Evolutionary conservation across 805 yeast species (phyloP).

Genomic region (Yamadazyma olivae): DNA sequence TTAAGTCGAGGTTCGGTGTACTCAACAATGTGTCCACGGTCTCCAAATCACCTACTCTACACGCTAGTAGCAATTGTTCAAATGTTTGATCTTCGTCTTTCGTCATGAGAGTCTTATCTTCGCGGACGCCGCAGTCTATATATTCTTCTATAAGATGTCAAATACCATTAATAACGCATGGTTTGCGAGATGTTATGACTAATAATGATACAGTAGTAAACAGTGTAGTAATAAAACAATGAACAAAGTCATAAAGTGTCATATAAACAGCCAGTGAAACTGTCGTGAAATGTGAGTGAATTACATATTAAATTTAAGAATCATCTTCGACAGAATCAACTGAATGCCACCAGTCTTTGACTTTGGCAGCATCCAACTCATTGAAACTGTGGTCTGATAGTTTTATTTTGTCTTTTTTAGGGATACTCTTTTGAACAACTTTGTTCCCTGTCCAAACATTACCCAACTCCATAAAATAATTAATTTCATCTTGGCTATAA

Average conservation of each 20-base stretch:
- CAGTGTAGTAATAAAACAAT: too few relatives aligned
- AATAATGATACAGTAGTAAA: too few relatives aligned
- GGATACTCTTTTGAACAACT: not conserved
- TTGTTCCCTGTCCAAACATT: slow-evolving; percentile 22
- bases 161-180: too few relatives aligned
- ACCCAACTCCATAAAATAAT: slow-evolving; percentile 21
- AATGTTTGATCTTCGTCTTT: slow-evolving; percentile 2
- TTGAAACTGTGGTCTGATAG: slow-evolving; percentile 3
- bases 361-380: slow-evolving; percentile 1
- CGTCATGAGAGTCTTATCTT: too few relatives aligned
- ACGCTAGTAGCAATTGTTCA: slow-evolving; percentile 39
- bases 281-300: too few relatives aligned
- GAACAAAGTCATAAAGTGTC: too few relatives aligned
- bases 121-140: too few relatives aligned
- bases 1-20: slow-evolving; percentile 35
- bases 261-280: too few relatives aligned
- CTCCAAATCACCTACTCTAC: slow-evolving; percentile 67
- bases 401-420: slow-evolving; percentile 2
- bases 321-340: too few relatives aligned
- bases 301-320: too few relatives aligned
- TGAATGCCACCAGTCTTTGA: slow-evolving; percentile 4
- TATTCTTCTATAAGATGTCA: too few relatives aligned
- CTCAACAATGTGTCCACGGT: slow-evolving; percentile 56
- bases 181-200: too few relatives aligned
- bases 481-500: slow-evolving; percentile 19